Percentiles rank a stretch among this genome's conserved stretches.
Conservation (phyloP, 306 rosid species). For the Myrica gale region DNA sequence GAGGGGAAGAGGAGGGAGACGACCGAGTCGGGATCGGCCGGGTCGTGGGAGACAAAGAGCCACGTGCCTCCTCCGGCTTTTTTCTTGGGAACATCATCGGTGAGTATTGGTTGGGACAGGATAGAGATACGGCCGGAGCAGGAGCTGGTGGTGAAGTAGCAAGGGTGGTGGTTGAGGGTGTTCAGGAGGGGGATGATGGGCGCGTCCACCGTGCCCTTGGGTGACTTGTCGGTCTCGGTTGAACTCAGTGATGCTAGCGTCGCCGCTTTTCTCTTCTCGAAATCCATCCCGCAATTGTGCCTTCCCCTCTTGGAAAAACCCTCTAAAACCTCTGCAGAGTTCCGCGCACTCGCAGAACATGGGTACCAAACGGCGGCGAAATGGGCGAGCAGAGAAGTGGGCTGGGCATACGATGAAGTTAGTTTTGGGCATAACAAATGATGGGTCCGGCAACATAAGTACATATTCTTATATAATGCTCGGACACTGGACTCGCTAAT, state of each 20-base stretch:
- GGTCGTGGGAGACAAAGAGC: slow-evolving; percentile 76
- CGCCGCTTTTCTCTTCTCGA: slow-evolving; percentile 74
- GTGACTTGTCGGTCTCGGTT: slow-evolving; percentile 67
- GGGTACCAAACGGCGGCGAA: neutral
- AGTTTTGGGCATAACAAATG: too few relatives aligned
- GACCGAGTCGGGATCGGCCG: slow-evolving; percentile 62
- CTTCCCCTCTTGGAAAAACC: slow-evolving; percentile 11
- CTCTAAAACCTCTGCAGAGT: slow-evolving; percentile 30
- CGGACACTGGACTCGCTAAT: too few relatives aligned
- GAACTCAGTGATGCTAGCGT: slow-evolving; percentile 59
- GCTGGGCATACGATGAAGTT: neutral
- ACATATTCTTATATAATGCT: too few relatives aligned
- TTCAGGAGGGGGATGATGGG: slow-evolving; percentile 76
- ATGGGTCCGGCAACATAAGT: too few relatives aligned
- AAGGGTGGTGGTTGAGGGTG: slow-evolving; percentile 60
- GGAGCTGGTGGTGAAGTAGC: slow-evolving; percentile 87
- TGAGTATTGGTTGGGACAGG: slow-evolving; percentile 63
- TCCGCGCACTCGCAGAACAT: neutral
- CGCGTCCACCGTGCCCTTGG: slow-evolving; percentile 71
- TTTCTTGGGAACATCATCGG: slow-evolving; percentile 42
- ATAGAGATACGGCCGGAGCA: slow-evolving; percentile 92
- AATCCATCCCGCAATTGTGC: slow-evolving; percentile 44
- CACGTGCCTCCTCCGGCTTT: slow-evolving; percentile 86
- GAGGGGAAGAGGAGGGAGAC: slow-evolving; percentile 55
- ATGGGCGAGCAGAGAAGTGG: neutral